Base-by-base conservation (phyloP, 495 filamentous ascomycete genomes). In the Echria macrotheca region DNA sequence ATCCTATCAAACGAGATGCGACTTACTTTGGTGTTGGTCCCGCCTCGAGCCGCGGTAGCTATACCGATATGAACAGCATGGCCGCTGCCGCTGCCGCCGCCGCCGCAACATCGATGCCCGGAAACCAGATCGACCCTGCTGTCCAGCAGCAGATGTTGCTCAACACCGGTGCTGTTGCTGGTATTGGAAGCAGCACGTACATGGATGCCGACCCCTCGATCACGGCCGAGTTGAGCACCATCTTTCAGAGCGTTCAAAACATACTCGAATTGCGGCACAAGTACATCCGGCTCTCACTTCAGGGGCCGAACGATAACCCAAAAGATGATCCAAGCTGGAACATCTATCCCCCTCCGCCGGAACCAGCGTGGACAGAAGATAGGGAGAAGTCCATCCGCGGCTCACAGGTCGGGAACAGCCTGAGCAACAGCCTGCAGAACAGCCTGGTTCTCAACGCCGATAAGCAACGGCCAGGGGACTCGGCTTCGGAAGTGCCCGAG, bases 291-390 rank as follows among this genome's bases (percentile, higher is more conserved):
- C 65, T 96, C n/a, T 97, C 94, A 0, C 68, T 91, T 10, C 93
- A 98, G 60, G 76, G 81, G 10, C 74, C 81, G 9, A 71, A 70
- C 5, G 86, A 94, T 57, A 95, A 97, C 56, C 93, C 93, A 0
- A 91, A 87, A 50, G 87, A 97, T 68, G 79, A 85, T 11, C 76
- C 83, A 1, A 76, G 71, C 32, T 98, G 94, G 94, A 72, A 77
- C 43, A 86, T 98, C 39, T 97, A 98, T 56, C 93, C 93, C 19
- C 81, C 82, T 1, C 91, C 87, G 14, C 93, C 91, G 14, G 87
- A 90, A 53, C 91, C 93, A 8, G 87, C 84, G 0, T 96, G 93
- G 93, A 76, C 86, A 55, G 82, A 83, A 44, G 82, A 83, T 22
- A 81, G 81, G 35, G 78, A 78, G 52, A 68, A 61, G 52, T 54